Base-by-base conservation (phyloP, 768 basidiomycete genomes). In the Psilocybe cubensis region DNA sequence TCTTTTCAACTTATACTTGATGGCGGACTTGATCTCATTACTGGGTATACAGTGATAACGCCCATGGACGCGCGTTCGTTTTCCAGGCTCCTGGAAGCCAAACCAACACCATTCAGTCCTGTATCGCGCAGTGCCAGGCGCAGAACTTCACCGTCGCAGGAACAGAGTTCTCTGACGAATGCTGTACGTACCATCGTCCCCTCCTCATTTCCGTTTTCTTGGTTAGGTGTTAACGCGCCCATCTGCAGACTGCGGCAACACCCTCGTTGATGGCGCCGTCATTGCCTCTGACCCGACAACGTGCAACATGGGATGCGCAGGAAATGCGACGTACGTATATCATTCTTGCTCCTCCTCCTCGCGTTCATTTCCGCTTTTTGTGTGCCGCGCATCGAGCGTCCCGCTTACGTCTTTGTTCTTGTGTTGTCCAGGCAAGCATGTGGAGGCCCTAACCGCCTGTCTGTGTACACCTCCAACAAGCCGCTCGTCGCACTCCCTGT, bases 231-330 rank as follows among this genome's bases (percentile, higher is more conserved):
- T 17, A 35, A 5, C 25, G 24, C 42, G 10, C 21, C 27, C 8
- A 28, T 12, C 38, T 50, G 12, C 58, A 90, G 88, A 85, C 72
- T 95, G 93, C 62, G 91, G 89, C 2, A 79, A 91, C 65, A 71
- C 76, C 10, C 73, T 93, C 45, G 74, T 85, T 11, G 77, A 82
- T 27, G 88, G 87, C 9, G 91, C 89, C 1, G 82, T 79, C 1
- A 46, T 64, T 14, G 81, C 79, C 0, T 59, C 74, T 1, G 79
- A 80, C 1, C 61, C 56, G 40, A 69, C 74, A 3, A 78, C 79
- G 31, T 96, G 94, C 66, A 83, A 81, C 67, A 91, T 88, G 88
- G 79, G 77, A 0, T 96, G 94, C 59, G 79, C 79, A 17, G 94
- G 91, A 21, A 87, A 85, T 56, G 35, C 83, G 10, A 76, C 81